Percentiles rank a stretch among this genome's conserved stretches.
Conservation (phyloP, 352 stramenopile genomes). For the Pythium folliculosum region DNA sequence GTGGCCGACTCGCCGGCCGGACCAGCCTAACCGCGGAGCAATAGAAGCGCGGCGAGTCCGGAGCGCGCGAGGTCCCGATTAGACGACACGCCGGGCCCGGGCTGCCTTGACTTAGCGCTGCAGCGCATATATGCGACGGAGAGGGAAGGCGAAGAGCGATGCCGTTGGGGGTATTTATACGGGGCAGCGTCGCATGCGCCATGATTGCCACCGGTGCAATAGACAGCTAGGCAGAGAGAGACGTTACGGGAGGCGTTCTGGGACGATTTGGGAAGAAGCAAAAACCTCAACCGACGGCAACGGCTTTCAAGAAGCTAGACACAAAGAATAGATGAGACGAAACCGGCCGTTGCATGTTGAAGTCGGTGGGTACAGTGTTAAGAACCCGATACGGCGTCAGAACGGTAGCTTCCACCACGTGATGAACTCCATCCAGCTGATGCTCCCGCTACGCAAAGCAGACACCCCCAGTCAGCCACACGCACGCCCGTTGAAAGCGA, state of each 20-base stretch:
- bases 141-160: neutral
- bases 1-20: too few relatives aligned
- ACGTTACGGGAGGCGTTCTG: neutral
- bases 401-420: constrained; percentile 78
- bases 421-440: constrained; percentile 79
- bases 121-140: constrained; percentile 2
- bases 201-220: neutral
- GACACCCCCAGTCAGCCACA: neutral
- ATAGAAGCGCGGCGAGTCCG: too few relatives aligned
- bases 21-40: too few relatives aligned
- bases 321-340: constrained; percentile 22
- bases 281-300: constrained; percentile 12
- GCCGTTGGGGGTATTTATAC: constrained; percentile 7
- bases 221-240: neutral
- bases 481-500: neutral
- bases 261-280: constrained; percentile 4
- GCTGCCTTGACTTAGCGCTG: neutral
- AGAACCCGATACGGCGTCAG: constrained; percentile 26
- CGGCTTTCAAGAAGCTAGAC: neutral
- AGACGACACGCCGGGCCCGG: neutral
- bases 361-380: constrained; percentile 1
- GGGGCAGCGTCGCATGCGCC: neutral
- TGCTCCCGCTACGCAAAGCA: constrained; percentile 40
- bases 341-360: constrained; percentile 18
- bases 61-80: too few relatives aligned